Conservation (phyloP, 306 rosid genomes). For the barrel medic (Medicago truncatula) region DNA sequence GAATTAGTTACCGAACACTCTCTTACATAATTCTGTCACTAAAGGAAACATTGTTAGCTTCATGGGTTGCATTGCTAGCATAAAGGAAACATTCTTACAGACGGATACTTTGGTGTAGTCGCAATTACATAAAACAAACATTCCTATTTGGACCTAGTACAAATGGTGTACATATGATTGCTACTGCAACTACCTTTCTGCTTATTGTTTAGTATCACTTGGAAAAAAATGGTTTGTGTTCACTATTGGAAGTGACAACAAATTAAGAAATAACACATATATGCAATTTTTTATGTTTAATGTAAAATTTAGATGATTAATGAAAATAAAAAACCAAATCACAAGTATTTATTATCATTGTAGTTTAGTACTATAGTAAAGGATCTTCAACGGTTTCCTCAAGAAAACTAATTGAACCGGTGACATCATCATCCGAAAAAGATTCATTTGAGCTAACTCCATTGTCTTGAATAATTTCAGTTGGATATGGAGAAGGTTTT, state of each 20-base stretch:
- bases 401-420: not conserved
- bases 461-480: slow-evolving; percentile 2
- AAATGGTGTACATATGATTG: not conserved
- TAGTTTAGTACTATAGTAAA: too few species aligned
- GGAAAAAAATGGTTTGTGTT: not conserved
- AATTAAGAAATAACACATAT: not conserved
- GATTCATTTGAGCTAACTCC: not conserved
- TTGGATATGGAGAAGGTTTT: slow-evolving; percentile 28
- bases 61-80: too few species aligned
- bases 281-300: not conserved
- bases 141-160: too few species aligned
- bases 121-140: too few species aligned
- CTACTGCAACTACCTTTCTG: too few species aligned
- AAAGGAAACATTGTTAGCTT: too few species aligned
- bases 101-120: too few species aligned
- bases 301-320: not conserved
- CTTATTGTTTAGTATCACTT: too few species aligned
- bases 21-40: too few species aligned
- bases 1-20: too few species aligned
- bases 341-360: not conserved
- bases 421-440: not conserved
- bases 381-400: not conserved
- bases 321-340: not conserved
- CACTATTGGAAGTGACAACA: not conserved
- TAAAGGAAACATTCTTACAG: too few species aligned